These are phyloP conservation scores for Paraconiothyrium sp. DNA, from an alignment of 2,329 filamentous ascomycete genomes.

Conservation along the genomic window DNA sequence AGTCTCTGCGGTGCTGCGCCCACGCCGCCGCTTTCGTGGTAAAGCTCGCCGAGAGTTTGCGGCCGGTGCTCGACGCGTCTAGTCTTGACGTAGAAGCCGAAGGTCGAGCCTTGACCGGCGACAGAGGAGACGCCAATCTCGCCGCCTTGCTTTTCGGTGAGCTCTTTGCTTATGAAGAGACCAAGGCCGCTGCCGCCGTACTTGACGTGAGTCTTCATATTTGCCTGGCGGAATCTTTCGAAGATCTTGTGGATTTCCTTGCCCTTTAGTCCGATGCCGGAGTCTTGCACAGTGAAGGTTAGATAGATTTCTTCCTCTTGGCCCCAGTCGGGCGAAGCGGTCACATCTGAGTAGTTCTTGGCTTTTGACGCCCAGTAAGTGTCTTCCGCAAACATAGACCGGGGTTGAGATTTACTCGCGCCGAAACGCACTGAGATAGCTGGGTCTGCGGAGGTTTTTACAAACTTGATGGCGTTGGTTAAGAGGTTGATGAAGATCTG, in stretches of 20 bases:
- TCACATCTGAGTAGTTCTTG: conserved; percentile 34
- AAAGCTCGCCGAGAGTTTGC: conserved; percentile 22
- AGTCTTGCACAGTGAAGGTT: conserved; percentile 50
- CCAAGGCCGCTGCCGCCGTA: conserved; percentile 58
- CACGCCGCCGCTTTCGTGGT: conserved; percentile 18
- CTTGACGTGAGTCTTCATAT: conserved; percentile 49
- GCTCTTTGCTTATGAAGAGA: conserved; percentile 55
- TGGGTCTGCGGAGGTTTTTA: conserved; percentile 46
- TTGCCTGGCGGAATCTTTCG: conserved; percentile 48
- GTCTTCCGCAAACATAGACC: conserved; percentile 34
- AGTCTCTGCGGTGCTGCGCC: conserved; percentile 25
- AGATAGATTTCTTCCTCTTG: conserved; percentile 52
- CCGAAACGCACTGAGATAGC: conserved; percentile 52
- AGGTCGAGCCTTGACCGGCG: conserved; percentile 51
- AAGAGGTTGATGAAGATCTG: conserved; percentile 85
- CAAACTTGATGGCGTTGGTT: conserved; percentile 61
- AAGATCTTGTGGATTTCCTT: conserved; percentile 53
- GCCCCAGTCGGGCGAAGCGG: conserved; percentile 46
- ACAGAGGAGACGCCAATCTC: conserved; percentile 56
- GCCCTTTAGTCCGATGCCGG: conserved; percentile 52
- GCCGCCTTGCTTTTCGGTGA: conserved; percentile 57
- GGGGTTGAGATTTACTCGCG: conserved; percentile 37
- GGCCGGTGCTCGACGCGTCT: conserved; percentile 31
- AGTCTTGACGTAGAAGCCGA: conserved; percentile 57
- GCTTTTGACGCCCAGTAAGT: conserved; percentile 45